Conservation (phyloP, 495 filamentous ascomycete genomes). For the Daldinia loculata region DNA sequence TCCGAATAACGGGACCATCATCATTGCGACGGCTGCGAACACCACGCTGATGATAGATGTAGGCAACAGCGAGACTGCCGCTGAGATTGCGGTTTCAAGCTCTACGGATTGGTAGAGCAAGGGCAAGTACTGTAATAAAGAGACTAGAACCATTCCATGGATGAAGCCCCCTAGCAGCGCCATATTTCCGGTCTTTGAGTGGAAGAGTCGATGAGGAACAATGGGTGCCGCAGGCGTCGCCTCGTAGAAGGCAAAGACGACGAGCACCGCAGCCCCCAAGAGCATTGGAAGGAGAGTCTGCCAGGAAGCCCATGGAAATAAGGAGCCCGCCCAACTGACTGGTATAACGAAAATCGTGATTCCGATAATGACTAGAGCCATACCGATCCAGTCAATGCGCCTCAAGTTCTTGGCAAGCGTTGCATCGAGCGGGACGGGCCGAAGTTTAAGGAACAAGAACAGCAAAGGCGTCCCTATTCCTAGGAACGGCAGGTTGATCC, state of each 20-base stretch:
- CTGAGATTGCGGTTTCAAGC: not conserved
- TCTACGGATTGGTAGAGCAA: not conserved
- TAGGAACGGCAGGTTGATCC: not conserved
- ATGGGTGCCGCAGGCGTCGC: not conserved
- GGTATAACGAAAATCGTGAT: not conserved
- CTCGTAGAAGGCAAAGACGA: not conserved
- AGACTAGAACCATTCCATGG: not conserved
- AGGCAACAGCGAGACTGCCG: not conserved
- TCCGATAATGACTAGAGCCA: not conserved
- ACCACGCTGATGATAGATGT: not conserved
- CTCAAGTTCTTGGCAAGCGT: not conserved
- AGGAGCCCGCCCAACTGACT: not conserved
- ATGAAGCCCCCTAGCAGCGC: not conserved
- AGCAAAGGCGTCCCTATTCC: not conserved
- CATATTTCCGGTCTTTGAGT: not conserved
- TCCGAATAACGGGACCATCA: not conserved
- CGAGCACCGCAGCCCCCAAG: not conserved
- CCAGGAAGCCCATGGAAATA: not conserved
- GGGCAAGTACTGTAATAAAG: not conserved
- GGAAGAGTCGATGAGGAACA: not conserved
- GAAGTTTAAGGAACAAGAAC: not conserved
- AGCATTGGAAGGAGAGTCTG: not conserved
- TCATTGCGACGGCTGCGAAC: not conserved
- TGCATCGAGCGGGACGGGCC: not conserved
- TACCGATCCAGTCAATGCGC: not conserved